Conservation (phyloP, 129 eudicot genomes). For the Rutidosis leptorrhynchoides region DNA sequence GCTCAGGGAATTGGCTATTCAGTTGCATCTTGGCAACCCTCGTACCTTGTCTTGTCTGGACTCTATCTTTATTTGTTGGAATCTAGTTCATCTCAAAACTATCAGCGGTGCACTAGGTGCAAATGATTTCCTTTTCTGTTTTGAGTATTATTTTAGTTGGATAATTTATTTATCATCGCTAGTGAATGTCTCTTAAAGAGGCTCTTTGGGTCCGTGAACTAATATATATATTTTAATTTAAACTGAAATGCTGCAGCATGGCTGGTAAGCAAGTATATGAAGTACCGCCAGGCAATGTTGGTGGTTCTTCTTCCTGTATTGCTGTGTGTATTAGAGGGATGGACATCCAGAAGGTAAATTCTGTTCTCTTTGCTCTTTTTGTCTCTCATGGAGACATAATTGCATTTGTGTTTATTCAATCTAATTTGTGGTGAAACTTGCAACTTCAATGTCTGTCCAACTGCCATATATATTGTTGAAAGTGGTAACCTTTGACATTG, state of each 20-base stretch:
- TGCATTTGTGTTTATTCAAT: background rate
- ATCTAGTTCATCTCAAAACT: slow-evolving; percentile 59
- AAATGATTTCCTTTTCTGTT: slow-evolving; percentile 9
- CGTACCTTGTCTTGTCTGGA: slow-evolving; percentile 72
- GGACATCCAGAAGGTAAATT: slow-evolving; percentile 77
- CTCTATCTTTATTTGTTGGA: slow-evolving; percentile 71
- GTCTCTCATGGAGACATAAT: background rate
- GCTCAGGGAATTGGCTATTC: slow-evolving; percentile 96
- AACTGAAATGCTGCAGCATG: slow-evolving; percentile 44
- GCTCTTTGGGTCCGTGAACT: background rate
- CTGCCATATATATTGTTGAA: background rate
- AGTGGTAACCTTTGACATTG: background rate
- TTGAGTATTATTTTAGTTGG: slow-evolving; percentile 14
- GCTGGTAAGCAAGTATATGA: slow-evolving; percentile 93
- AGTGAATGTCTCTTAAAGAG: slow-evolving; percentile 1
- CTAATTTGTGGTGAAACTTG: background rate
- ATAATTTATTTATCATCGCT: slow-evolving; percentile 7
- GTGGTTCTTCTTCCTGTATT: slow-evolving; percentile 77
- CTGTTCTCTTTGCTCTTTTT: slow-evolving; percentile 14
- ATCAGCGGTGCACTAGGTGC: slow-evolving; percentile 84
- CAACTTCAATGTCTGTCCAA: background rate
- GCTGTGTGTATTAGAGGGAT: slow-evolving; percentile 78
- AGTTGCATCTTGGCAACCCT: slow-evolving; percentile 94
- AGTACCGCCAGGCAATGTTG: slow-evolving; percentile 81
- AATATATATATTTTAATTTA: slow-evolving; percentile 2